Evolutionary conservation across 78 protist species (phyloP), one percentile per base, ranked within the genome.

Genomic region (Dictyostelium discoideum): DNA sequence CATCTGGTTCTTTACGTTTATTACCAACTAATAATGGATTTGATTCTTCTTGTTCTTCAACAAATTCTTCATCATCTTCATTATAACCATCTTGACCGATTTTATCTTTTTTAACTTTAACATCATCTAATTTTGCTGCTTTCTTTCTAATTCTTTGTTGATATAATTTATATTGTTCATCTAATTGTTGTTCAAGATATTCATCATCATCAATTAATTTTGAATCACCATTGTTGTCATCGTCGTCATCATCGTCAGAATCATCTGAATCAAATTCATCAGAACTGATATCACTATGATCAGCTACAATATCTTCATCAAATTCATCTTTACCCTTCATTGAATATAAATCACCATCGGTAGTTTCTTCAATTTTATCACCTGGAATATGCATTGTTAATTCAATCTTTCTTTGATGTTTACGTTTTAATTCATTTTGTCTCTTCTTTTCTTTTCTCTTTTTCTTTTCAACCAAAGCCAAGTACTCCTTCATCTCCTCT

Each of bases 321-420:
- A 78, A 46, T 14, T 85, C 72, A 0, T 54, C 69, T 80, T 63
- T 76, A 6, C 48, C 50, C 10, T 46, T 44, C 39, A 92, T 29
- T 24, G 44, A 22, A 32, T 85, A 93, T 13, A 93, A 72, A 76
- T 93, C 81, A 13, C 10, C 83, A 44, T 85, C 92, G 14, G 3
- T 92, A 24, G 16, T 7, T 40, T 84, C 82, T 32, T 85, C 85
- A 14, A 86, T 85, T 3, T 11, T 39, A 26, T 93, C 96, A 44
- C 96, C 96, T 57, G 84, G 92, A 39, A 93, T 80, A 14, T 83
- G 85, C 96, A 93, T 93, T 10, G 81, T 67, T 54, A 93, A 76
- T 39, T 85, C 82, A 1, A 93, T 16, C 65, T 85, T 93, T 29
- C 74, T 44, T 79, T 48, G 82, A 4, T 32, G 42, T 11, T 65